These are phyloP conservation scores for Tricholoma bakamatsutake DNA, from an alignment of 768 basidiomycete species.

Conservation along the genomic window DNA sequence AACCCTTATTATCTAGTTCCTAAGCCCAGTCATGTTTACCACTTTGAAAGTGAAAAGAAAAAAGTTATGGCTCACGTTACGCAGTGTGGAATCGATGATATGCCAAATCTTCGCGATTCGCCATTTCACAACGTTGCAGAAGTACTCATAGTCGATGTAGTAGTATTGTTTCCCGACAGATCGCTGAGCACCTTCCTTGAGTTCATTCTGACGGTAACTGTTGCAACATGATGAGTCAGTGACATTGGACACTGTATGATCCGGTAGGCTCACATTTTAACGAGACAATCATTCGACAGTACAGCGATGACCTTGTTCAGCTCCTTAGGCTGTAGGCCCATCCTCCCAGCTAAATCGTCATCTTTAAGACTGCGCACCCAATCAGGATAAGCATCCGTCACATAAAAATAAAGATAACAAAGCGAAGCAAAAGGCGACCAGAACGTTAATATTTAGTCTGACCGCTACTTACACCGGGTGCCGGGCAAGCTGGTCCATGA, in stretches of 20 bases:
- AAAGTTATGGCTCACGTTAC: slow-evolving; percentile 56
- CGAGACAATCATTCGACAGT: slow-evolving; percentile 69
- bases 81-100: slow-evolving; percentile 82
- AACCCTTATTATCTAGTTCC: slow-evolving; percentile 98
- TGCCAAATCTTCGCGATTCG: slow-evolving; percentile 88
- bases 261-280: slow-evolving; percentile 56
- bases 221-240: slow-evolving; percentile 1
- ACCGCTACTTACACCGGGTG: slow-evolving; percentile 86
- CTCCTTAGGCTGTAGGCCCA: slow-evolving; percentile 87
- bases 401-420: slow-evolving; percentile 6
- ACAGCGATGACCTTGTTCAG: slow-evolving; percentile 85
- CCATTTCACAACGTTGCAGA: slow-evolving; percentile 98
- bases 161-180: slow-evolving; percentile 90
- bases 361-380: slow-evolving; percentile 70
- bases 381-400: slow-evolving; percentile 15
- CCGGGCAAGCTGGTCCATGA: slow-evolving; percentile 90
- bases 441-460: slow-evolving; percentile 6
- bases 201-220: slow-evolving; percentile 87
- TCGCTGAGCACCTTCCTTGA: slow-evolving; percentile 85
- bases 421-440: slow-evolving; percentile 13
- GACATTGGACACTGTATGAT: not conserved
- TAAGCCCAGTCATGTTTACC: slow-evolving; percentile 23
- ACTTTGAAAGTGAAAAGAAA: not conserved
- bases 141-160: slow-evolving; percentile 92
- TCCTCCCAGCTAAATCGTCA: slow-evolving; percentile 86